Evolutionary conservation across 495 filamentous ascomycete genomes (phyloP).

Genomic region (Physcia stellaris): DNA sequence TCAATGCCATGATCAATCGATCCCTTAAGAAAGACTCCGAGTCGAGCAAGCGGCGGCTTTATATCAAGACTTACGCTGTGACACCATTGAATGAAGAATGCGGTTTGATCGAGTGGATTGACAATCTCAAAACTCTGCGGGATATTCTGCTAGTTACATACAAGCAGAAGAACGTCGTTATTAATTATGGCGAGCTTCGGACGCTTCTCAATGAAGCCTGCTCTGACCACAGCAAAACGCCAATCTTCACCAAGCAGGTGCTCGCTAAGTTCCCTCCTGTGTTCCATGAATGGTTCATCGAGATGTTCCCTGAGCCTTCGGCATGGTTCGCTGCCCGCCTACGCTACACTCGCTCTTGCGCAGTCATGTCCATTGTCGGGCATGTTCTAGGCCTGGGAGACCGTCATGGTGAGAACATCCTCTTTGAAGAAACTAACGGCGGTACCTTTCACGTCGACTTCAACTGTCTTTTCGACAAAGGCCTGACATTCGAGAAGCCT

Average conservation of each 20-base stretch:
- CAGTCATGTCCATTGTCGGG: slow-evolving; percentile 96
- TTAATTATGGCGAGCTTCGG: slow-evolving; percentile 48
- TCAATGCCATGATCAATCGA: slow-evolving; percentile 94
- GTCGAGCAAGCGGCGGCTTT: slow-evolving; percentile 67
- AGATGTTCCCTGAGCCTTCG: slow-evolving; percentile 84
- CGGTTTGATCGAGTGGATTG: slow-evolving; percentile 97
- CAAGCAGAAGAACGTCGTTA: slow-evolving; percentile 47
- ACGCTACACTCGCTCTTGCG: slow-evolving; percentile 80
- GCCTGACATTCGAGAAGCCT: slow-evolving; percentile 86
- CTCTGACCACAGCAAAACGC: slow-evolving; percentile 35
- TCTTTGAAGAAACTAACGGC: slow-evolving; percentile 87
- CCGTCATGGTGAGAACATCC: slow-evolving; percentile 95
- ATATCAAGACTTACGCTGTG: slow-evolving; percentile 94
- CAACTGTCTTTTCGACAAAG: slow-evolving; percentile 99
- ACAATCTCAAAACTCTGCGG: slow-evolving; percentile 81
- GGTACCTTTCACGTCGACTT: slow-evolving; percentile 97
- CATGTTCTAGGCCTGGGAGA: slow-evolving; percentile 90
- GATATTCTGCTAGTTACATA: slow-evolving; percentile 78
- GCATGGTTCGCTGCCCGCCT: slow-evolving; percentile 87
- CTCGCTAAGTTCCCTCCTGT: slow-evolving; percentile 56
- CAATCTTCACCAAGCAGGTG: slow-evolving; percentile 58
- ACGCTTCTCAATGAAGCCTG: slow-evolving; percentile 43
- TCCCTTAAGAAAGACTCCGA: slow-evolving; percentile 83
- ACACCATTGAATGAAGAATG: slow-evolving; percentile 97
- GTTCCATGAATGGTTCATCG: slow-evolving; percentile 87